These are phyloP conservation scores for Fusarium sp. DNA, from an alignment of 2,329 filamentous ascomycete species.

Conservation along the genomic window DNA sequence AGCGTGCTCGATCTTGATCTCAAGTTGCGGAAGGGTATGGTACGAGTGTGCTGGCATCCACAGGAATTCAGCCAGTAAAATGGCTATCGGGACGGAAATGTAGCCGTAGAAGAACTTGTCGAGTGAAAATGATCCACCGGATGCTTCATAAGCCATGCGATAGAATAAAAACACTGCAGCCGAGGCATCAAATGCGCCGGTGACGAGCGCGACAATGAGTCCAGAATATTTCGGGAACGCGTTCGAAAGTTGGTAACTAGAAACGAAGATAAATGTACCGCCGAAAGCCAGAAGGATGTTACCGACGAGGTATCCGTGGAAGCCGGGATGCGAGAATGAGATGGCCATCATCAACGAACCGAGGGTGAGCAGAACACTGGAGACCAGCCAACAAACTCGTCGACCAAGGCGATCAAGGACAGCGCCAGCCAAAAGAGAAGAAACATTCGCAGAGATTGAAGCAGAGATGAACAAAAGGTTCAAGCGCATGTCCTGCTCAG, in stretches of 20 bases:
- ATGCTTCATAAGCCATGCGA: constrained; percentile 73
- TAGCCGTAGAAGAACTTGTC: constrained; percentile 56
- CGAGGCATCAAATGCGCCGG: constrained; percentile 84
- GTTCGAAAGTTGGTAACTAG: constrained; percentile 84
- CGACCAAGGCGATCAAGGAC: constrained; percentile 86
- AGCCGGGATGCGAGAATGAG: constrained; percentile 66
- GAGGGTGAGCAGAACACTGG: constrained; percentile 72
- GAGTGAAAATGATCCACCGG: constrained; percentile 50
- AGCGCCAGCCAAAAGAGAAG: constrained; percentile 82
- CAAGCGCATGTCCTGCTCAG: constrained; percentile 65
- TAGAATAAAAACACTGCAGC: constrained; percentile 81
- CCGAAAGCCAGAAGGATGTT: constrained; percentile 81
- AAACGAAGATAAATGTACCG: constrained; percentile 83
- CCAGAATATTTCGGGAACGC: constrained; percentile 80
- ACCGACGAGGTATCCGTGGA: constrained; percentile 79
- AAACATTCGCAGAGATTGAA: constrained; percentile 87
- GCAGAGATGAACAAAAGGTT: constrained; percentile 93
- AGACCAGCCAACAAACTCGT: constrained; percentile 77
- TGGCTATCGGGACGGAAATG: constrained; percentile 48
- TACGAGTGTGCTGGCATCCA: constrained; percentile 55
- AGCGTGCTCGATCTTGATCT: constrained; percentile 52
- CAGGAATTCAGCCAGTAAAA: constrained; percentile 51
- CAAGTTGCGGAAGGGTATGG: constrained; percentile 52
- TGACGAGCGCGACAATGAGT: constrained; percentile 79
- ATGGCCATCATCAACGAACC: constrained; percentile 80